phyloP scores from a whole-genome alignment of 495 filamentous ascomycete species.

The Hypoxylon trugodes region DNA sequence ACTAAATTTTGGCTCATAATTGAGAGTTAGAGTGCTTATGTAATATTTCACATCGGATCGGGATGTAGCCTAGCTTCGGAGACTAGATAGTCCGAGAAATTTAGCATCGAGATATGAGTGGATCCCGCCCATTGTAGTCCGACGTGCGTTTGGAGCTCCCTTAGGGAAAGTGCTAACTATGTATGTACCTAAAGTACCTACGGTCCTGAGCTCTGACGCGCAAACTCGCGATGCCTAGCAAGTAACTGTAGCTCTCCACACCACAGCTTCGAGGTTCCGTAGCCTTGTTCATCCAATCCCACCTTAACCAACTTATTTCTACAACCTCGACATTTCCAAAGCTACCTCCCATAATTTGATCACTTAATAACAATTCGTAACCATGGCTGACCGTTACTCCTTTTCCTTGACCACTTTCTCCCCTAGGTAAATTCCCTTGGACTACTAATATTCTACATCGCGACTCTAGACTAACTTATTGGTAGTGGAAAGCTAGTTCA shows the following conservation, averaged over 20 bases:
- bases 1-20: neutral
- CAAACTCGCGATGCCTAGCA: slow-evolving; percentile 44
- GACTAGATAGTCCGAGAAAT: neutral
- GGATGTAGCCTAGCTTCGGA: neutral
- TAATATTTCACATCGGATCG: neutral
- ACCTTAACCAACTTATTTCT: slow-evolving; percentile 12
- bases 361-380: slow-evolving; percentile 25
- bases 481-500: slow-evolving; percentile 90
- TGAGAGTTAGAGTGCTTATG: neutral
- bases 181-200: slow-evolving; percentile 3
- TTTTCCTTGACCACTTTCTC: slow-evolving; percentile 99
- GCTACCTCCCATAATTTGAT: slow-evolving; percentile 9
- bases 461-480: slow-evolving; percentile 55
- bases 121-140: no score
- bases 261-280: slow-evolving; percentile 32
- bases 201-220: slow-evolving; percentile 37
- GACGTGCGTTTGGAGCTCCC: neutral
- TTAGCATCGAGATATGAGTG: no score
- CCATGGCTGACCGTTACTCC: slow-evolving; percentile 98
- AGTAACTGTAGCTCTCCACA: slow-evolving; percentile 37
- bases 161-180: neutral
- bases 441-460: slow-evolving; percentile 12
- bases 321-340: slow-evolving; percentile 1
- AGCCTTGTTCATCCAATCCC: slow-evolving; percentile 34
- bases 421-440: slow-evolving; percentile 77